Evolutionary conservation across 2,329 filamentous ascomycete genomes (phyloP), one percentile per base, ranked within the genome.

Genomic region (Chalaropsis ovoidea): DNA sequence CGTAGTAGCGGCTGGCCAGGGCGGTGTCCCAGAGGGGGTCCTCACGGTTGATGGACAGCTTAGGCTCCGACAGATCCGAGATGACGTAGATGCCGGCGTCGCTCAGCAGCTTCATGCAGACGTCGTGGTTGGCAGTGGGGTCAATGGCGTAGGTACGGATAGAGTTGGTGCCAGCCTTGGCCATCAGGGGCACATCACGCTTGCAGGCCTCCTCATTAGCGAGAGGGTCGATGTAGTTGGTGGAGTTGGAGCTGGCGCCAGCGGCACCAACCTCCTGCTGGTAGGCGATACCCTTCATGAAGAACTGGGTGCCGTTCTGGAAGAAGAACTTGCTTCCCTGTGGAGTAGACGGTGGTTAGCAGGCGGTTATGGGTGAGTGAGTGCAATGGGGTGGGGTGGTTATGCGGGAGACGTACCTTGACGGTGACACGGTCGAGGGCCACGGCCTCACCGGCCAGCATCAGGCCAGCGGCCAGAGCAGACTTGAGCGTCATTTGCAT

Each of bases 131-230:
- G 70, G 81, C 76, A 17, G 80, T 83, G 27, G 93, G 89, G 78
- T 97, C 84, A 72, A 97, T 85, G 71, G 93, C 91, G 76, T 99
- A 99, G 66, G 94, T 92, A 76, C 94, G 93, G 76, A 99, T 93
- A 71, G 86, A 86, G 79, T 99, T 99, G 77, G 91, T 96, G 69
- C 85, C 81, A 68, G 96, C 83, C 75, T 90, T 79, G 74, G 82
- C 75, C 70, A 99, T 81, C 71, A 89, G 84, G 60, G 90, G 90
- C 61, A 99, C 83, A 74, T 99, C 94, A 71, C 93, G 89, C 75
- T 83, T 82, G 82, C 94, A 97, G 70, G 78, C 76, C 42, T 79
- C 77, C 66, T 78, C 76, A 73, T 95, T 85, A 70, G 90, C 82
- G 49, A 99, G 84, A 67, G 94, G 93, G 74, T 99, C 94, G 69